A percentile compares a stretch with the other conserved stretches of the same genome.
Evolutionary conservation across 352 stramenopile genomes (phyloP).

Genomic region (Phytophthora tentaculata): DNA sequence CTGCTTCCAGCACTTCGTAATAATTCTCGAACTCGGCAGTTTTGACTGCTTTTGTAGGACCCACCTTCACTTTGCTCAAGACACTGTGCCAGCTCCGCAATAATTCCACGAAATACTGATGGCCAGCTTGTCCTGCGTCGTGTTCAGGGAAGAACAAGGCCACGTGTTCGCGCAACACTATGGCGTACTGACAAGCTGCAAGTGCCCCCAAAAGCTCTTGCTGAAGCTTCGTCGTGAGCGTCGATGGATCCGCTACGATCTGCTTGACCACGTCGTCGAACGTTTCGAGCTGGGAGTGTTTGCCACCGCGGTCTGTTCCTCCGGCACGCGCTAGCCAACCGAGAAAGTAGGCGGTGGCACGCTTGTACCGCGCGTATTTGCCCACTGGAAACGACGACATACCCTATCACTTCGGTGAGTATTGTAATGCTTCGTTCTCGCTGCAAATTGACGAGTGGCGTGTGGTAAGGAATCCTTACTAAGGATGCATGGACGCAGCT

Average conservation of each 20-base stretch:
- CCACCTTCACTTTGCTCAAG: constrained; percentile 2
- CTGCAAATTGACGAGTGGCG: constrained; percentile 1
- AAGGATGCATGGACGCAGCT: no score
- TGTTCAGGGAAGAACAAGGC: constrained; percentile 19
- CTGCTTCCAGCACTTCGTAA: constrained; percentile 33
- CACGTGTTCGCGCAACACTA: constrained; percentile 24
- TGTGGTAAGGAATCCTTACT: background rate
- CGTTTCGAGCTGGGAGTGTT: background rate
- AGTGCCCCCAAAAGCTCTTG: constrained; percentile 22
- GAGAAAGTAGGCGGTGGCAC: constrained; percentile 9
- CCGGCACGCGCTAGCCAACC: constrained; percentile 7
- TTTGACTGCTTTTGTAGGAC: background rate
- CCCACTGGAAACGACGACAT: constrained; percentile 10
- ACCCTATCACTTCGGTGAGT: background rate
- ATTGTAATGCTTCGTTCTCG: background rate
- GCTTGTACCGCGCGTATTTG: constrained; percentile 20
- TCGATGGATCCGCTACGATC: constrained; percentile 7
- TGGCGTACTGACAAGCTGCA: constrained; percentile 24
- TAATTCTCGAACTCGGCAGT: constrained; percentile 27
- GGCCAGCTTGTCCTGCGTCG: constrained; percentile 2
- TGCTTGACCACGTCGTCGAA: constrained; percentile 6
- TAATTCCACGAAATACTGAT: constrained; percentile 13
- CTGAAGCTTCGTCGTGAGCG: constrained; percentile 11
- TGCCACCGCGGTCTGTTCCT: background rate
- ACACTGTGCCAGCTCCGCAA: constrained; percentile 7